Percentiles rank a stretch among this genome's conserved stretches.
These are phyloP conservation scores for Malania oleifera DNA, from an alignment of 164 flowering plant species.

Conservation along the genomic window DNA sequence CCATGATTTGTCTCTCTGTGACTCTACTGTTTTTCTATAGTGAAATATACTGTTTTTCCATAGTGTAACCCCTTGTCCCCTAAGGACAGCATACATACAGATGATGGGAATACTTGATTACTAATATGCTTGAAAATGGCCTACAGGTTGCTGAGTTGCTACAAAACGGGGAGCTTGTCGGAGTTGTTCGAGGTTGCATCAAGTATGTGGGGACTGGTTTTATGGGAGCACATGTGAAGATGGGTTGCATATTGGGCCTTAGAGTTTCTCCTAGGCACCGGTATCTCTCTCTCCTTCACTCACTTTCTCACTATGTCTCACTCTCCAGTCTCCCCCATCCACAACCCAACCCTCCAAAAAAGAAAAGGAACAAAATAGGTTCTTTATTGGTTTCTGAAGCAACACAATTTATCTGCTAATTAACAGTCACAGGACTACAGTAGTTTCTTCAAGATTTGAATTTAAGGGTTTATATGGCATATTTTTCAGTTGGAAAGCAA, in stretches of 20 bases:
- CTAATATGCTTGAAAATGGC: slow-evolving; percentile 19
- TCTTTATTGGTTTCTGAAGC: too few relatives aligned
- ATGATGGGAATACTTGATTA: not conserved
- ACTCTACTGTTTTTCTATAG: not conserved
- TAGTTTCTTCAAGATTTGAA: too few relatives aligned
- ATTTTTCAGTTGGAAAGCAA: too few relatives aligned
- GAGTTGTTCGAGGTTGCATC: slow-evolving; percentile 51
- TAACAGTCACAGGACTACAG: too few relatives aligned
- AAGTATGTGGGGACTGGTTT: slow-evolving; percentile 38
- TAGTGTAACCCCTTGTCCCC: slow-evolving; percentile 6
- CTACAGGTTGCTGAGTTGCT: slow-evolving; percentile 53
- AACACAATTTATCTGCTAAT: too few relatives aligned
- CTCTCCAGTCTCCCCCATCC: not conserved
- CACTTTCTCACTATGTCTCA: not conserved
- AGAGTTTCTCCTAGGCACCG: slow-evolving; percentile 50
- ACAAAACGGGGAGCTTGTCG: slow-evolving; percentile 41
- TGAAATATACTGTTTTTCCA: slow-evolving; percentile 3
- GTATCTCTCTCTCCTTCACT: slow-evolving; percentile 20
- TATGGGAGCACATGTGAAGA: slow-evolving; percentile 25
- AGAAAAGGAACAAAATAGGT: not conserved
- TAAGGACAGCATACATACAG: not conserved
- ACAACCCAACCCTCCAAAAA: not conserved
- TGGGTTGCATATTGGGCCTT: slow-evolving; percentile 58
- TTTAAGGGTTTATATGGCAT: too few relatives aligned
- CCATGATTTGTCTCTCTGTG: slow-evolving; percentile 7